Evolutionary conservation across 2,329 filamentous ascomycete species (phyloP).

Genomic region (Claviceps africana): DNA sequence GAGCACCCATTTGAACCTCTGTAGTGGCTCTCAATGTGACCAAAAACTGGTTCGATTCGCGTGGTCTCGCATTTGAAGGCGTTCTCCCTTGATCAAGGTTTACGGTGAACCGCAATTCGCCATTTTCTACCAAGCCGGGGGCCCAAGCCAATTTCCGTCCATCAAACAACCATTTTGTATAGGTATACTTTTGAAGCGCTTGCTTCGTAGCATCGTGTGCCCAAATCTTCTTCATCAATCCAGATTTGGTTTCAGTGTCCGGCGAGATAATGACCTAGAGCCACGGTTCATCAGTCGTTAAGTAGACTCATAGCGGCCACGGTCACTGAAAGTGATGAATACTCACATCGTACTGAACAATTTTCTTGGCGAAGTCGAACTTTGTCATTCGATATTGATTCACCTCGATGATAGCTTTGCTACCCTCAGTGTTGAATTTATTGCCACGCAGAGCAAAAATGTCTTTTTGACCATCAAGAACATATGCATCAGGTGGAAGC

Average conservation of each 20-base stretch:
- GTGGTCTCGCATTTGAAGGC: constrained; percentile 18
- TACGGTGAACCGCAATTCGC: constrained; percentile 43
- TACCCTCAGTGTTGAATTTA: constrained; percentile 43
- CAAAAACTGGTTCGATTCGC: constrained; percentile 36
- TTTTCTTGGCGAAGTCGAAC: constrained; percentile 41
- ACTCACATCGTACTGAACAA: constrained; percentile 80
- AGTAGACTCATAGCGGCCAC: neutral
- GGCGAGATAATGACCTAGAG: constrained; percentile 51
- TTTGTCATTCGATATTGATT: constrained; percentile 62
- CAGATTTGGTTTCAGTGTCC: constrained; percentile 44
- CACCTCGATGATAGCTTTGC: constrained; percentile 39
- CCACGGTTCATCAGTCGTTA: neutral
- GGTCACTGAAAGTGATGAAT: neutral
- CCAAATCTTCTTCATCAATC: constrained; percentile 67
- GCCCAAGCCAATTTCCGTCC: constrained; percentile 76
- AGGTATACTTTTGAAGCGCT: constrained; percentile 32
- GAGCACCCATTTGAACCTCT: constrained; percentile 50
- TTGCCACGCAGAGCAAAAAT: constrained; percentile 20
- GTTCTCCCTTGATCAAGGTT: constrained; percentile 58
- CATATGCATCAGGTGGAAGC: constrained; percentile 43
- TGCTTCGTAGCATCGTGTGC: constrained; percentile 44
- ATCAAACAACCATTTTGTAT: constrained; percentile 56
- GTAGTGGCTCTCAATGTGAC: constrained; percentile 52
- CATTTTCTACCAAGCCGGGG: constrained; percentile 25
- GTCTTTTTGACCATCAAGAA: constrained; percentile 20